Conservation (phyloP, 257 asterid genomes). For the Ocimum tenuiflorum region DNA sequence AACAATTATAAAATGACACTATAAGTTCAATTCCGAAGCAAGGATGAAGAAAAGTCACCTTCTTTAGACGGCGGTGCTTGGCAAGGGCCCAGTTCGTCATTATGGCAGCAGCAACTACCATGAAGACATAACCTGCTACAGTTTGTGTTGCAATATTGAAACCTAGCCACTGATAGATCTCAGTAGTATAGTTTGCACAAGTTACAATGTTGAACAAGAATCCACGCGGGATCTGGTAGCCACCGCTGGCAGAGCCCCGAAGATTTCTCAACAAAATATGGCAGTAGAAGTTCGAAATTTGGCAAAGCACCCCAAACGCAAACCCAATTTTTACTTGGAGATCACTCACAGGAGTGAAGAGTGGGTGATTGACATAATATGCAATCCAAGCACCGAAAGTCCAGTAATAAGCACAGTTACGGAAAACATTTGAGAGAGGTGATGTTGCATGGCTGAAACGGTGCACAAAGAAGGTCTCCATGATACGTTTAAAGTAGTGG, state of each 20-base stretch:
- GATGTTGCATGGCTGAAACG: slow-evolving; percentile 98
- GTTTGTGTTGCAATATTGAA: slow-evolving; percentile 93
- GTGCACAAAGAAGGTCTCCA: slow-evolving; percentile 94
- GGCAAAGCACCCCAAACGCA: slow-evolving; percentile 74
- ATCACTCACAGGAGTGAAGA: slow-evolving; percentile 79
- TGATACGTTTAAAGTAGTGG: slow-evolving; percentile 85
- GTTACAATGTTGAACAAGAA: slow-evolving; percentile 88
- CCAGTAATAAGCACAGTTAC: slow-evolving; percentile 98
- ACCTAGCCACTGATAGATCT: slow-evolving; percentile 98
- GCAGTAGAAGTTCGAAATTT: slow-evolving; percentile 79
- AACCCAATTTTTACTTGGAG: slow-evolving; percentile 86
- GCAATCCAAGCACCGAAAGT: slow-evolving; percentile 83
- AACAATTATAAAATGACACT: background rate
- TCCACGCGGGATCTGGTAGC: slow-evolving; percentile 91
- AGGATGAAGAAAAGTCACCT: slow-evolving; percentile 39
- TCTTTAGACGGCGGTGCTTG: slow-evolving; percentile 83
- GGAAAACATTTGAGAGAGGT: slow-evolving; percentile 79
- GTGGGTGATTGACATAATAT: slow-evolving; percentile 83
- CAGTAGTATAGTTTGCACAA: slow-evolving; percentile 94
- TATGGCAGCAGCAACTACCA: slow-evolving; percentile 88
- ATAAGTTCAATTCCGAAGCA: background rate
- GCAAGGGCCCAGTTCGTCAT: slow-evolving; percentile 99
- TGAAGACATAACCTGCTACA: slow-evolving; percentile 73
- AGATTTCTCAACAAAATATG: slow-evolving; percentile 88
- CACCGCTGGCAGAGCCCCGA: slow-evolving; percentile 56